Evolutionary conservation across 805 yeast genomes (phyloP).

Genomic region (Hemisphaericaspora nanyangensis): DNA sequence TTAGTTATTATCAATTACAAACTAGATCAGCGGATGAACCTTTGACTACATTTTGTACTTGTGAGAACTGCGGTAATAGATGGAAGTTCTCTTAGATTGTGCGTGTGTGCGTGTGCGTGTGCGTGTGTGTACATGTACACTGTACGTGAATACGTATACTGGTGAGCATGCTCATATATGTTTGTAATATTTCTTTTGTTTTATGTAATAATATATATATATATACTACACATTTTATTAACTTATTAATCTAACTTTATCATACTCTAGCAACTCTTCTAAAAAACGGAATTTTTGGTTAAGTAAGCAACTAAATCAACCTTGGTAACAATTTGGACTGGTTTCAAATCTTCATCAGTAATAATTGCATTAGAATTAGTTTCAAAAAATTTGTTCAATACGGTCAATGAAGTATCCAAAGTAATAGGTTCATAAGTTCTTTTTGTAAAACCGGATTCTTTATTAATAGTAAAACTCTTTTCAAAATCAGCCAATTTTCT

Average conservation of each 20-base stretch:
- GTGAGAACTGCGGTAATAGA: constrained; percentile 95
- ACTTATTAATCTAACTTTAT: background rate
- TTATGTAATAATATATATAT: constrained; percentile 2
- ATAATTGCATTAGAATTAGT: constrained; percentile 81
- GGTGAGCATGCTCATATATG: background rate
- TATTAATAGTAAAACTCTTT: constrained; percentile 58
- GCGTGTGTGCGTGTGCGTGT: no score
- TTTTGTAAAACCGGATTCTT: constrained; percentile 52
- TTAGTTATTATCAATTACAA: constrained; percentile 95
- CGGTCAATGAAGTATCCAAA: constrained; percentile 58
- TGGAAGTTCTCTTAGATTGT: constrained; percentile 84
- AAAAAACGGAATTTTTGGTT: constrained; percentile 27
- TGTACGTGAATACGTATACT: no score
- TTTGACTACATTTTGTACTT: constrained; percentile 94
- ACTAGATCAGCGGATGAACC: constrained; percentile 99
- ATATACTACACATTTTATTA: no score
- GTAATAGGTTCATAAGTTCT: constrained; percentile 67
- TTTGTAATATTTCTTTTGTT: constrained; percentile 1
- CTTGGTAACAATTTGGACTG: constrained; percentile 82
- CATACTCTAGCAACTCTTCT: no score
- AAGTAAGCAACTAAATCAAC: constrained; percentile 68
- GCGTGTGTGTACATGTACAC: no score
- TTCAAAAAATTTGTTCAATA: constrained; percentile 76
- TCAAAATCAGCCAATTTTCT: constrained; percentile 65
- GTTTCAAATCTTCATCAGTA: constrained; percentile 65